Evolutionary conservation across 2,329 filamentous ascomycete genomes (phyloP).

Genomic region (Aureobasidium namibiae): DNA sequence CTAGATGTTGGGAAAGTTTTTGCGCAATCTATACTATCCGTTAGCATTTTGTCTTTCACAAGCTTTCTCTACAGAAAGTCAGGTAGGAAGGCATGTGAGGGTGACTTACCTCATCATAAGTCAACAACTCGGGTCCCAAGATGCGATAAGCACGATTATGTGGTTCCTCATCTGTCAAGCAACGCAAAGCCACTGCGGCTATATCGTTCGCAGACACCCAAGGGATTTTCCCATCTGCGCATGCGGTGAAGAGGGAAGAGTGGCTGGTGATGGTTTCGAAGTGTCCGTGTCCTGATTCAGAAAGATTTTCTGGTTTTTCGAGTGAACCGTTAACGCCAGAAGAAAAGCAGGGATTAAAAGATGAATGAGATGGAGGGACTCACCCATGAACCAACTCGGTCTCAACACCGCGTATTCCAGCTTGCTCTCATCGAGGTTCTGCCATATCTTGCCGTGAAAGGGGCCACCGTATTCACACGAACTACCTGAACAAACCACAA

Average conservation of each 20-base stretch:
- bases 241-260: background rate
- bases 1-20: background rate
- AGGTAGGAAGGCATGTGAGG: background rate
- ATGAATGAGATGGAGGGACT: too few relatives aligned
- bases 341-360: background rate
- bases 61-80: too few relatives aligned
- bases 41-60: background rate
- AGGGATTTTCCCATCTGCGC: background rate
- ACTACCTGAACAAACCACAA: background rate
- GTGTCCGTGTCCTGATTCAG: background rate
- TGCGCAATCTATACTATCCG: background rate
- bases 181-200: background rate
- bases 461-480: background rate
- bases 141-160: background rate
- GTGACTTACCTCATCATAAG: background rate
- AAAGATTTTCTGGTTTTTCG: background rate
- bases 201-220: background rate
- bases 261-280: background rate
- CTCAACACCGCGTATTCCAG: background rate
- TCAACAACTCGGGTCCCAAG: background rate
- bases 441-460: background rate
- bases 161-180: background rate
- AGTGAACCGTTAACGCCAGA: background rate
- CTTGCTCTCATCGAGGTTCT: background rate
- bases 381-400: slow-evolving; percentile 3